Conservation (phyloP, 352 stramenopile species). For the Phytophthora pisi region DNA sequence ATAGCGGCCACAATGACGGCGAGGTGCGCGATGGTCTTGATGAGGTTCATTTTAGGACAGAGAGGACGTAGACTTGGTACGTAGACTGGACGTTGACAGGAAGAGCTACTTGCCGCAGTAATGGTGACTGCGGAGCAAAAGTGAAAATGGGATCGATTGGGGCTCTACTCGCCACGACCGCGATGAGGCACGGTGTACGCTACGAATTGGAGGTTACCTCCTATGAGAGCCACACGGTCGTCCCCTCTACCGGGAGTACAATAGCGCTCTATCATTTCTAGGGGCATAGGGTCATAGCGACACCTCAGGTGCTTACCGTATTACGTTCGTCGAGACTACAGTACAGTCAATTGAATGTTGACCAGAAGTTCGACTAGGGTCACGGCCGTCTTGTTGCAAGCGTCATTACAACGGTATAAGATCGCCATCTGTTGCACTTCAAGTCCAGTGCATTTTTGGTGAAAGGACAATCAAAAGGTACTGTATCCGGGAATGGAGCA, state of each 20-base stretch:
- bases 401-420: background rate
- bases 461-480: too few species aligned
- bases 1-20: background rate
- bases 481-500: too few species aligned
- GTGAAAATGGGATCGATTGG: background rate
- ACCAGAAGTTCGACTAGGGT: background rate
- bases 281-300: background rate
- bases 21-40: constrained; percentile 17
- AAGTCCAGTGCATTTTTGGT: too few species aligned
- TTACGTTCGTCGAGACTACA: background rate
- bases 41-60: constrained; percentile 18
- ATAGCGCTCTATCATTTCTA: background rate
- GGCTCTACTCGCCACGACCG: background rate
- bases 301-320: background rate
- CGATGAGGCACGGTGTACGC: background rate
- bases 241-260: constrained; percentile 1
- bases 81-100: background rate
- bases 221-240: background rate
- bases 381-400: background rate
- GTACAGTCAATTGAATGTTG: background rate
- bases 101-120: background rate
- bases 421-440: background rate
- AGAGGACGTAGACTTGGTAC: background rate
- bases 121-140: background rate
- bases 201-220: background rate